Base-by-base conservation (phyloP, 2,329 filamentous ascomycete species). In the Curvularia verruculosa region DNA sequence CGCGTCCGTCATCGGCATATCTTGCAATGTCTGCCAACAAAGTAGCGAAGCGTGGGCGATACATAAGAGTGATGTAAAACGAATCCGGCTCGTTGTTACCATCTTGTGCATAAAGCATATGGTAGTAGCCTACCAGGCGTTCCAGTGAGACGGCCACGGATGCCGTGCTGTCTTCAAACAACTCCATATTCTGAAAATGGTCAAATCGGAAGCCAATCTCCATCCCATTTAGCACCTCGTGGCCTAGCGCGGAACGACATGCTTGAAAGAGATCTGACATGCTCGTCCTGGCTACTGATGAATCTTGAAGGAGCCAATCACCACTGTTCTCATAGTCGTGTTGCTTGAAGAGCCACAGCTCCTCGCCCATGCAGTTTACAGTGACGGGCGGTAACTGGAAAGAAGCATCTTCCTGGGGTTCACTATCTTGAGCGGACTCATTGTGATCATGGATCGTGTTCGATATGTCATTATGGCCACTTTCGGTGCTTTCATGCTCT, bases 51-150 rank as follows among this genome's bases (percentile, higher is more conserved):
- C 82, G 83, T 39, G 81, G 75, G 66, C 83, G 84, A 19, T 81
- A 82, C 50, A 77, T 78, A 49, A 90, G 77, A 9, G 79, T 80
- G 53, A 89, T 76, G 64, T 86, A 85, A n/a, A 89, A 78, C 15
- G 85, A 82, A 29, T 83, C 80, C 2, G 82, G 80, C 21, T 80
- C 72, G 50, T 81, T 75, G 39, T 79, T 72, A 23, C 81, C 84
- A 68, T 89, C 87, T 66, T 89, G 87, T 29, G 79, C 79, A 61
- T 84, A 81, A 44, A 90, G 76, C 15, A 80, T 78, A 56, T 87
- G 73, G 66, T 87, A 88, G 44, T 88, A 71, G 50, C 85, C 80
- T 56, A 89, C 74, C 43, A 90, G 77, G 54, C 87, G 80, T 44
- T 81, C 61, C 47, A 75, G 53, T 8, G 61, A 65, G 21, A 71